These are phyloP conservation scores for Pseudogymnoascus verrucosus DNA, from an alignment of 2,329 filamentous ascomycete species.

Conservation along the genomic window DNA sequence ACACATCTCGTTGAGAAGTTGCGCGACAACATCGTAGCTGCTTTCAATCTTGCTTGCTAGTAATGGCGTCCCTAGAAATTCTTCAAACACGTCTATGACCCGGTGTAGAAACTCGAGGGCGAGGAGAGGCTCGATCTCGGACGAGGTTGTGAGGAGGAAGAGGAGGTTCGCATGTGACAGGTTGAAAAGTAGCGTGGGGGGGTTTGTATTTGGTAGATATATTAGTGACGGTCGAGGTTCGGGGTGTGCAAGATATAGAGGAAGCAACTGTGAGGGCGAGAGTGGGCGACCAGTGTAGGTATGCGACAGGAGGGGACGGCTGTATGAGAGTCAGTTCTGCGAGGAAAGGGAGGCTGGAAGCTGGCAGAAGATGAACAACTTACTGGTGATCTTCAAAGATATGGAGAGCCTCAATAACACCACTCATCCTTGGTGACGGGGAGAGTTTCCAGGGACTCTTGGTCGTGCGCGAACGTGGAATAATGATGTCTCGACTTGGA, in stretches of 20 bases:
- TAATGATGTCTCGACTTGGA: constrained; percentile 10
- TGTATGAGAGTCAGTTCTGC: constrained; percentile 31
- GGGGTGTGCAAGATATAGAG: constrained; percentile 79
- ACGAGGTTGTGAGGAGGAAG: constrained; percentile 75
- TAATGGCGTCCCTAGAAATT: constrained; percentile 84
- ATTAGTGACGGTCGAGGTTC: constrained; percentile 76
- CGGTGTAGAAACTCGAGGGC: constrained; percentile 93
- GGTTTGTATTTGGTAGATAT: constrained; percentile 73
- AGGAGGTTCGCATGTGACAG: constrained; percentile 80
- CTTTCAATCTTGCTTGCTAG: constrained; percentile 78
- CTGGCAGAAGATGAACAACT: constrained; percentile 24
- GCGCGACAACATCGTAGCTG: constrained; percentile 88
- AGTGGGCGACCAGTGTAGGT: constrained; percentile 78
- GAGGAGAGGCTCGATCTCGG: constrained; percentile 80
- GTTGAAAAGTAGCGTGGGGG: constrained; percentile 82
- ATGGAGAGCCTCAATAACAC: constrained; percentile 89
- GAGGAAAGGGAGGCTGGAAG: not conserved
- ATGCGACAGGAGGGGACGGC: constrained; percentile 79
- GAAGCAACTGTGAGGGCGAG: constrained; percentile 65
- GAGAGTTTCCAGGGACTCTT: not conserved
- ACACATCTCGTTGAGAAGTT: constrained; percentile 92
- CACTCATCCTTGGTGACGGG: constrained; percentile 54
- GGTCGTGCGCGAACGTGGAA: constrained; percentile 2
- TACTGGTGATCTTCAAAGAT: constrained; percentile 96
- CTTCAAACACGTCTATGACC: constrained; percentile 84